A percentile compares a stretch with the other conserved stretches of the same genome.
phyloP scores from a whole-genome alignment of 768 basidiomycete species.

The Gyrodon lividus region DNA sequence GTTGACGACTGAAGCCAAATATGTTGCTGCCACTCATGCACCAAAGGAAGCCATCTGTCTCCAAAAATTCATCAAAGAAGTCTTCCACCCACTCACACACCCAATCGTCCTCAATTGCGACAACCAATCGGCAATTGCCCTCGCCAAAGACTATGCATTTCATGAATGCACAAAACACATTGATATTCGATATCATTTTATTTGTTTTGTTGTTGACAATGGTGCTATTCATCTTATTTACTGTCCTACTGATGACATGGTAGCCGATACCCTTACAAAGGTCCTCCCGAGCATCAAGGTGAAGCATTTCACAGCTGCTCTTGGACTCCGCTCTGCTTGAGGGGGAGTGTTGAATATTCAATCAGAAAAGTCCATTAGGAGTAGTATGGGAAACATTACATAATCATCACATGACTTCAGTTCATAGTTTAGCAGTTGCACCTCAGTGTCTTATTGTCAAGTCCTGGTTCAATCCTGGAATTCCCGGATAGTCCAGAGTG shows the following conservation, averaged over 20 bases:
- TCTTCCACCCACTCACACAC: conserved; percentile 17
- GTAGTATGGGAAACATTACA: too few relatives aligned
- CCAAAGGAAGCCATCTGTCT: conserved; percentile 34
- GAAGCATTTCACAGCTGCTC: not conserved
- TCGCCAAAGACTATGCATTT: conserved; percentile 25
- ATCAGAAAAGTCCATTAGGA: too few relatives aligned
- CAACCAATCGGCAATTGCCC: conserved; percentile 36
- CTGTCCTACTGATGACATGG: conserved; percentile 14
- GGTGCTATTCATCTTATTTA: conserved; percentile 21
- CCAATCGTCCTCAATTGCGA: conserved; percentile 33
- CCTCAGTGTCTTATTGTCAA: too few relatives aligned
- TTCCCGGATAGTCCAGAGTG: too few relatives aligned
- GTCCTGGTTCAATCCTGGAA: too few relatives aligned
- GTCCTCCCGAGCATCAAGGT: conserved; percentile 9
- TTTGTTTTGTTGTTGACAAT: conserved; percentile 24
- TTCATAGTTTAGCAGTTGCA: too few relatives aligned
- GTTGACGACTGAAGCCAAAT: conserved; percentile 43
- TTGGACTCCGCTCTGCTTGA: too few relatives aligned
- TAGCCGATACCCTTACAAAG: conserved; percentile 38
- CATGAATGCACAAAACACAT: conserved; percentile 35
- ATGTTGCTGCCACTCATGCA: conserved; percentile 33
- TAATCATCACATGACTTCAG: too few relatives aligned
- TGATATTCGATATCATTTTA: conserved; percentile 33
- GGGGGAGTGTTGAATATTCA: too few relatives aligned
- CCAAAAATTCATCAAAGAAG: conserved; percentile 31